Evolutionary conservation across 139 green algal genomes (phyloP).

Genomic region (Picochlorum sp.): DNA sequence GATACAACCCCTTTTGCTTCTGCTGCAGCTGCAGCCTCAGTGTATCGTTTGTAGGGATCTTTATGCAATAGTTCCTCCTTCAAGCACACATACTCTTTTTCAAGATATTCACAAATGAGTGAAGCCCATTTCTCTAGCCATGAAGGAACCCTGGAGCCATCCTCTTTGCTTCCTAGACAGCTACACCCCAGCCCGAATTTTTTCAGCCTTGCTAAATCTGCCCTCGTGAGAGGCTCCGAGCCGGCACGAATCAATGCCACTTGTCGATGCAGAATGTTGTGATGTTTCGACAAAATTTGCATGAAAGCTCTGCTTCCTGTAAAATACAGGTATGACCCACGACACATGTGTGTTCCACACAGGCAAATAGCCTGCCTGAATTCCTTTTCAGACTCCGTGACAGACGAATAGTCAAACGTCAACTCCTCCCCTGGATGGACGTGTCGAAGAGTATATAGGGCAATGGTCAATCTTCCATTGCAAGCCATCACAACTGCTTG

Average conservation of each 20-base stretch:
- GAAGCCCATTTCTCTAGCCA: conserved; percentile 84
- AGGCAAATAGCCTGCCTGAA: conserved; percentile 77
- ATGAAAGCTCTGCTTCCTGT: conserved; percentile 64
- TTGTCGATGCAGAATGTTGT: conserved; percentile 75
- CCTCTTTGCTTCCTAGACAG: conserved; percentile 28
- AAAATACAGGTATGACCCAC: conserved; percentile 80
- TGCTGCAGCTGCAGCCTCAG: conserved; percentile 23
- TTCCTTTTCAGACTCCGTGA: conserved; percentile 82
- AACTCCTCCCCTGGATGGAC: conserved; percentile 69
- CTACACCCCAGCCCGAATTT: conserved; percentile 36
- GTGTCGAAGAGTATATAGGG: conserved; percentile 70
- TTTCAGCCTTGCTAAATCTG: conserved; percentile 30
- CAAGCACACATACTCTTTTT: conserved; percentile 57
- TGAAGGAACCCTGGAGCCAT: conserved; percentile 29
- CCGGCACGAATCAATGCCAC: conserved; percentile 40
- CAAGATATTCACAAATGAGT: conserved; percentile 60
- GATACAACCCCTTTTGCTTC: conserved; percentile 40
- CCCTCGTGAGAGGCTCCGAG: conserved; percentile 19
- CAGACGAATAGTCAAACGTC: conserved; percentile 79
- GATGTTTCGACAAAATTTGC: conserved; percentile 51
- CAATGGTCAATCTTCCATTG: conserved; percentile 72
- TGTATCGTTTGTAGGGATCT: conserved; percentile 24
- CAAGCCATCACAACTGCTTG: conserved; percentile 63
- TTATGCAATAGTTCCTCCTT: conserved; percentile 44
- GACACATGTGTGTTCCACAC: conserved; percentile 51